Base-by-base conservation (phyloP, 331 rosid species). In the Prunus yedoensis region DNA sequence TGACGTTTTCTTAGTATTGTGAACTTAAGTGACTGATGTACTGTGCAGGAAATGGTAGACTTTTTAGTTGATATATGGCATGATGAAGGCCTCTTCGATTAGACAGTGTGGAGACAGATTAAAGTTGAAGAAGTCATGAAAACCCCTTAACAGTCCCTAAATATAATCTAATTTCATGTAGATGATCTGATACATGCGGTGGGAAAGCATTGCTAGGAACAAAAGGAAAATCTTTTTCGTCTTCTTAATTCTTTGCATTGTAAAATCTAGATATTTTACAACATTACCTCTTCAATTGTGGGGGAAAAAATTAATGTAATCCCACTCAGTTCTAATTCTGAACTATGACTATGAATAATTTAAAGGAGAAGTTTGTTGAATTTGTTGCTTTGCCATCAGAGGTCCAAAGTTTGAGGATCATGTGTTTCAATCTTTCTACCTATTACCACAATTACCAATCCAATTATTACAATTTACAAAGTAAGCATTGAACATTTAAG, bases 11-110 rank as follows among this genome's bases (percentile, higher is more conserved):
- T 27, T 41, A 38, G 56, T 38, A 46, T 10, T 52, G 58, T 46
- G 43, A 77, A 56, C 72, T 77, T 38, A 27, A 74, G 75, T 81
- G 25, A 70, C 49, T 46, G 82, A 69, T 79, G 70, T 50, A 41
- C 73, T 18, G 32, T 82, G 89, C 96, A 94, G 99, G 99, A 94
- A 77, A 94, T 92, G 99, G 99, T 94, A 80, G 99, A 94, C 82
- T 94, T 90, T 81, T 82, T 92, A 79, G 99, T 90, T 73, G 97
- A 94, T 84, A 88, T 92, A 78, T 94, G 99, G 99, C 81, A 57
- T 54, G 97, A 90, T 41, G 99, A 94, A 63, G 97, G 90, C 70
- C 76, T 85, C 78, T 88, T 82, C 67, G 99, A 94, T 79, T 92
- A 84, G 83, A 81, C 67, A 54, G 20, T n/a, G 52, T 49, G 74